Conservation (phyloP, 2,329 filamentous ascomycete genomes). For the Lasiodiplodia gonubiensis region DNA sequence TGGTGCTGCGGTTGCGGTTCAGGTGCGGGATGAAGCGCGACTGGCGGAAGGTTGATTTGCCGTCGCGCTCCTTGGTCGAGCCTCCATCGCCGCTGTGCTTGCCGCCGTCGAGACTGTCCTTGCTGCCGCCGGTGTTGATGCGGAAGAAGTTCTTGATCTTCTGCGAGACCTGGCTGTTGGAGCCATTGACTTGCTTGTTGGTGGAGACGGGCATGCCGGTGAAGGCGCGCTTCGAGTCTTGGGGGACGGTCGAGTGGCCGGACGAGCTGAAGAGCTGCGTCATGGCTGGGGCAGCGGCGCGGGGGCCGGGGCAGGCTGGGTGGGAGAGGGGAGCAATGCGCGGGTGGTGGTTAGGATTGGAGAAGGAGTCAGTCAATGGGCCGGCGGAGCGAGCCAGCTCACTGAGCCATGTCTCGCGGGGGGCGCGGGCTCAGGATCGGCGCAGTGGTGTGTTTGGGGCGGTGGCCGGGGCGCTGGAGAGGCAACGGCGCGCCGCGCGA, state of each 20-base stretch:
- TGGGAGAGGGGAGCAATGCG: conserved; percentile 20
- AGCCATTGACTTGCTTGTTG: conserved; percentile 56
- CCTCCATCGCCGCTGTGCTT: conserved; percentile 50
- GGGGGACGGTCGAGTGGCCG: conserved; percentile 42
- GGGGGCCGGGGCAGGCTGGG: conserved; percentile 17
- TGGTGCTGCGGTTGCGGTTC: conserved; percentile 85
- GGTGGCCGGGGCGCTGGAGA: conserved; percentile 2
- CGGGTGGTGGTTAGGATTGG: conserved; percentile 12
- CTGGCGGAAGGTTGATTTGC: conserved; percentile 75
- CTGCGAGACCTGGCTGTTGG: conserved; percentile 63
- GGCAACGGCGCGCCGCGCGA: not conserved
- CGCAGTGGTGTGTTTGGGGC: not conserved
- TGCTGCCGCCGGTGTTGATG: conserved; percentile 62
- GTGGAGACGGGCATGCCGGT: conserved; percentile 52
- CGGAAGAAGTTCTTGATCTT: conserved; percentile 74
- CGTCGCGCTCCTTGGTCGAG: conserved; percentile 58
- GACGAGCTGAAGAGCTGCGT: conserved; percentile 51
- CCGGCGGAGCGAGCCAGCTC: conserved; percentile 35
- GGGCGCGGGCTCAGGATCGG: conserved; percentile 18
- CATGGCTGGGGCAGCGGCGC: conserved; percentile 38
- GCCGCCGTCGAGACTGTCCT: conserved; percentile 46
- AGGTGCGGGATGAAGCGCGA: conserved; percentile 89
- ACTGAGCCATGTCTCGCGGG: conserved; percentile 41
- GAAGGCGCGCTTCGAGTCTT: conserved; percentile 55
- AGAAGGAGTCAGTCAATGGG: conserved; percentile 30